phyloP scores from a whole-genome alignment of 2,329 filamentous ascomycete species.

The Neoarthrinium moseri region DNA sequence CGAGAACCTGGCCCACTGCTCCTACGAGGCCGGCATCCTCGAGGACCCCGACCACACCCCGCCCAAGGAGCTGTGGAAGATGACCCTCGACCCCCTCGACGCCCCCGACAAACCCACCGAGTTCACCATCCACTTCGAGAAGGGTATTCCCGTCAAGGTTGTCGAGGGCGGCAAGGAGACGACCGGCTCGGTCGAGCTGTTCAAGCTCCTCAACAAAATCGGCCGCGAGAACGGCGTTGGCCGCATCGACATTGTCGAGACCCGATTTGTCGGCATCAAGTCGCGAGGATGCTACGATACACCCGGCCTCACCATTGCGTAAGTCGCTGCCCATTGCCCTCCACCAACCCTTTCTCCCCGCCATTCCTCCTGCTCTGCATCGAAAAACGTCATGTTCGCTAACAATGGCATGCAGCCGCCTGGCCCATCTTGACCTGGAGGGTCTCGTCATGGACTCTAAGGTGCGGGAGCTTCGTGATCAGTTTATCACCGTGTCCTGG shows the following conservation, averaged over 20 bases:
- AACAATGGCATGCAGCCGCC: too few relatives aligned
- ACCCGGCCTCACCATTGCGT: constrained; percentile 11
- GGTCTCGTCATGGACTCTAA: constrained; percentile 57
- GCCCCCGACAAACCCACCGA: constrained; percentile 71
- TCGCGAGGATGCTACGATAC: constrained; percentile 59
- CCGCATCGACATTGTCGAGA: constrained; percentile 69
- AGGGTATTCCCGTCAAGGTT: constrained; percentile 68
- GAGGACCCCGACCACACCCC: constrained; percentile 65
- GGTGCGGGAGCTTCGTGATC: constrained; percentile 57
- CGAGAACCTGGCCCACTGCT: constrained; percentile 73
- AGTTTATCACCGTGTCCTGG: constrained; percentile 54
- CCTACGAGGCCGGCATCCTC: constrained; percentile 76
- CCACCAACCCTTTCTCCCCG: too few relatives aligned
- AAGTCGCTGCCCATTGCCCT: too few relatives aligned
- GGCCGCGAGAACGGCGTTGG: constrained; percentile 73
- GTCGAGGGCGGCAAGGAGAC: constrained; percentile 52
- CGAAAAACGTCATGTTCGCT: too few relatives aligned
- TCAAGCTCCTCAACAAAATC: constrained; percentile 69
- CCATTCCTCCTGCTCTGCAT: too few relatives aligned
- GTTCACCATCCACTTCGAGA: constrained; percentile 70
- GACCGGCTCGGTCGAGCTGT: constrained; percentile 71
- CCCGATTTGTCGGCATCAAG: constrained; percentile 45
- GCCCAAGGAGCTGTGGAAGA: constrained; percentile 78
- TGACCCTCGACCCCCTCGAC: constrained; percentile 63
- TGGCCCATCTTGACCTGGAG: constrained; percentile 50